Conservation (phyloP, 2,329 filamentous ascomycete genomes). For the Coleophoma eucalyptorum region DNA sequence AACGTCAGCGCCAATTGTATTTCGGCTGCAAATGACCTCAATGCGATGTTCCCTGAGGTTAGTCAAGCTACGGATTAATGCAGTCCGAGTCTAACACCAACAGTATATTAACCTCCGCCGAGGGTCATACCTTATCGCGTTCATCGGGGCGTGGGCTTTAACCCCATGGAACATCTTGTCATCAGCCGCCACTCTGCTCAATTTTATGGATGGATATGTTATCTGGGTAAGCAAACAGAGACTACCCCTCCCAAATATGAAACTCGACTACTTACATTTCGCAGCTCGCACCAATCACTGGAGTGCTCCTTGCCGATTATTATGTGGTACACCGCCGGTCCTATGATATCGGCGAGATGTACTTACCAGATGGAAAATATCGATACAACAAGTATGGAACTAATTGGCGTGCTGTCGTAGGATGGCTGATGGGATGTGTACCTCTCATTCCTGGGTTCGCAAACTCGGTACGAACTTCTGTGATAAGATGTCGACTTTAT, state of each 20-base stretch:
- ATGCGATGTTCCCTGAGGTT: slow-evolving; percentile 38
- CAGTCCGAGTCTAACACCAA: too few species aligned
- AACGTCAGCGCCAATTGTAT: slow-evolving; percentile 45
- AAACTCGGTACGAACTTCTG: not conserved
- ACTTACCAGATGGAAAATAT: slow-evolving; percentile 20
- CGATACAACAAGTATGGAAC: slow-evolving; percentile 9
- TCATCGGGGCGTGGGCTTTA: slow-evolving; percentile 36
- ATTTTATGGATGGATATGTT: slow-evolving; percentile 9
- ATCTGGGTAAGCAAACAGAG: slow-evolving; percentile 17
- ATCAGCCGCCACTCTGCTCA: slow-evolving; percentile 7
- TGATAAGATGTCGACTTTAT: not conserved
- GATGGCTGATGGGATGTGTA: slow-evolving; percentile 20
- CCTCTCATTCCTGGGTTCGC: slow-evolving; percentile 20
- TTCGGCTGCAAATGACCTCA: slow-evolving; percentile 49
- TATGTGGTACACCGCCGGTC: slow-evolving; percentile 32
- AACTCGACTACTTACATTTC: not conserved
- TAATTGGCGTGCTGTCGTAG: slow-evolving; percentile 13
- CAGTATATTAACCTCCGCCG: slow-evolving; percentile 51
- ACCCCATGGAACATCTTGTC: slow-evolving; percentile 39
- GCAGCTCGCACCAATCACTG: slow-evolving; percentile 23
- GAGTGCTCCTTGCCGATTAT: slow-evolving; percentile 30
- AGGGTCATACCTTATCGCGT: slow-evolving; percentile 41
- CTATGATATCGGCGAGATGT: slow-evolving; percentile 32
- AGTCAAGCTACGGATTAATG: too few species aligned
- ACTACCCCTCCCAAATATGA: not conserved